Conservation (phyloP, 306 rosid species). For the Crotalaria pallida region DNA sequence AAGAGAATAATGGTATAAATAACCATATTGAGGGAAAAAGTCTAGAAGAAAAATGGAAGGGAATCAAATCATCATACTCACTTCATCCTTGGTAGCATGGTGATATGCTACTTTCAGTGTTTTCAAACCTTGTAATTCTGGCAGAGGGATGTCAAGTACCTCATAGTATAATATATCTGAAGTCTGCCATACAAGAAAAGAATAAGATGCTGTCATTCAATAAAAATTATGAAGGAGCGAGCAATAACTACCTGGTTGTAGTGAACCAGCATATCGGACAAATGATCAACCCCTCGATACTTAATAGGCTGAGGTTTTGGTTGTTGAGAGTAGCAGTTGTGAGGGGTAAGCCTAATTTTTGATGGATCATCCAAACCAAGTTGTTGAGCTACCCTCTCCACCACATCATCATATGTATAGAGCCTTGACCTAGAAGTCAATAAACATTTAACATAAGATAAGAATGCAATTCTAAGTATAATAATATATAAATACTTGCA, state of each 20-base stretch:
- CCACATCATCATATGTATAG: conserved; percentile 85
- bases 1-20: not conserved
- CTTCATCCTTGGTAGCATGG: conserved; percentile 83
- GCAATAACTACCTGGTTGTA: conserved; percentile 70
- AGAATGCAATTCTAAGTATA: conserved; percentile 19
- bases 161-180: conserved; percentile 83
- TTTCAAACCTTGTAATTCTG: conserved; percentile 88
- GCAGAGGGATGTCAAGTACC: conserved; percentile 89
- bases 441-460: not conserved
- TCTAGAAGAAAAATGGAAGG: not conserved
- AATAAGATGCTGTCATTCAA: not conserved
- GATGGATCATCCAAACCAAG: conserved; percentile 82
- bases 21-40: not conserved
- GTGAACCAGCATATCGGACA: conserved; percentile 87
- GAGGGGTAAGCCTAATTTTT: conserved; percentile 80
- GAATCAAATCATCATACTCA: conserved; percentile 38
- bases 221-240: conserved; percentile 1
- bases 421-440: conserved; percentile 68
- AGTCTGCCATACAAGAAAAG: conserved; percentile 45
- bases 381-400: conserved; percentile 72
- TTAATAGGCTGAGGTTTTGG: conserved; percentile 91
- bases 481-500: not conserved
- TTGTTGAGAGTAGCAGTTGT: conserved; percentile 89
- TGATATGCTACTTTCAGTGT: conserved; percentile 87
- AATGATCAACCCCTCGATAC: conserved; percentile 75